These are phyloP conservation scores for Acacia crassicarpa DNA, from an alignment of 306 rosid species.

Conservation along the genomic window DNA sequence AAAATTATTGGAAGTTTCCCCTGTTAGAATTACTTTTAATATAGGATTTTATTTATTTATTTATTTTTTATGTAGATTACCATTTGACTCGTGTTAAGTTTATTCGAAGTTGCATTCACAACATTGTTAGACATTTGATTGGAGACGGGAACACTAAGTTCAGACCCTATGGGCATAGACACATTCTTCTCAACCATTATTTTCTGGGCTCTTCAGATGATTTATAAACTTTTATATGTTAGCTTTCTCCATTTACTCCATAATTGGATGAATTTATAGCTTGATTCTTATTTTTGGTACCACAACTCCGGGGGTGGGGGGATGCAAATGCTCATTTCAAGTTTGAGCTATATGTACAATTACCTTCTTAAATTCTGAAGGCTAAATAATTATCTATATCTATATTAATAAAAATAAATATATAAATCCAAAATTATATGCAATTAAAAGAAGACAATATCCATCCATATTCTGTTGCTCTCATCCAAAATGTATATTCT, in stretches of 20 bases:
- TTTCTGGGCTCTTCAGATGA: background rate
- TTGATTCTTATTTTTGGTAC: background rate
- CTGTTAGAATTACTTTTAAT: background rate
- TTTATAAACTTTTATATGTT: conserved; percentile 6
- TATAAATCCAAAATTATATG: too few species aligned
- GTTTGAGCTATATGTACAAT: background rate
- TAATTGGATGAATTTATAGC: background rate
- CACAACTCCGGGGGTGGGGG: background rate
- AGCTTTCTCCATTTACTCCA: background rate
- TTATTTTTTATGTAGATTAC: background rate
- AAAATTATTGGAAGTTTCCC: background rate
- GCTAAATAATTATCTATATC: background rate
- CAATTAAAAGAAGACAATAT: too few species aligned
- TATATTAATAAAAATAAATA: too few species aligned
- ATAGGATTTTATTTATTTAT: background rate
- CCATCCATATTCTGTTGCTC: too few species aligned
- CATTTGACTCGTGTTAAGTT: background rate
- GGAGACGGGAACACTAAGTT: background rate
- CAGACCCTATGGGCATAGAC: background rate
- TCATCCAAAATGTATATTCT: too few species aligned
- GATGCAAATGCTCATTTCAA: background rate
- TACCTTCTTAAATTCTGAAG: background rate
- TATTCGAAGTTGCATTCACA: background rate
- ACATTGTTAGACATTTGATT: conserved; percentile 16
- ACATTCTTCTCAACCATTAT: conserved; percentile 22